Base-by-base conservation (phyloP, 192 early-diverging fungal species). In the Glomus cerebriforme region DNA sequence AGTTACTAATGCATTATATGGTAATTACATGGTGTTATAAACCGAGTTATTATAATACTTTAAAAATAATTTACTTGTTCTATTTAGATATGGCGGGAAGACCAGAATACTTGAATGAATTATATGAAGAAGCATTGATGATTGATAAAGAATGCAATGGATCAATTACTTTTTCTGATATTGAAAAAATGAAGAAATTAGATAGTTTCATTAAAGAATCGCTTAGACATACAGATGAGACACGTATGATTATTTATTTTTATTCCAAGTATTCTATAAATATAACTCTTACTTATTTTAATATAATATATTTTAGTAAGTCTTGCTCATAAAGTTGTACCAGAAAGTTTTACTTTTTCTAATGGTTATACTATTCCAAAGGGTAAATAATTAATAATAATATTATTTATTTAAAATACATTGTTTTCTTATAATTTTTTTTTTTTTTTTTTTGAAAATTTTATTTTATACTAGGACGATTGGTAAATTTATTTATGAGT, bases 351-450 rank as follows among this genome's bases (percentile, higher is more conserved):
- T 45, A 72, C 69, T 0, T 72, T 72, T 29, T n/a, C 24, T 1
- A 72, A 72, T 19, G 69, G 69, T 29, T 72, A 72, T 45, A 31
- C 31, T 27, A 49, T 72, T 72, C 69, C 69, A 26, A n/a, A 72
- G 47, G 69, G 69, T 72, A 45, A 32, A 5, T 65, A 24, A 17
- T 32, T 27, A 17, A 31, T 32, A 1, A 17, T 31, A 15, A 9
- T 31, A 32, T 19, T 31, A 31, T 62, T 9, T 7, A n/a, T 26
- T 31, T 7, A 31, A 9, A 4, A 15, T 31, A 31, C 12, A 31
- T 31, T 15, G 17, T 65, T 31, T 7, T 29, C 6, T 31, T 65
- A 4, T 17, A 17, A 13, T 31, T 13, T 2, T 17, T 22, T 64
- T 64, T 32, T 27, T 31, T 31, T 64, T 2, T 31, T 6, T 64